A percentile compares a stretch with the other conserved stretches of the same genome.
These are phyloP conservation scores for Sistotremastrum niveocremeum DNA, from an alignment of 768 basidiomycete species.

Conservation along the genomic window DNA sequence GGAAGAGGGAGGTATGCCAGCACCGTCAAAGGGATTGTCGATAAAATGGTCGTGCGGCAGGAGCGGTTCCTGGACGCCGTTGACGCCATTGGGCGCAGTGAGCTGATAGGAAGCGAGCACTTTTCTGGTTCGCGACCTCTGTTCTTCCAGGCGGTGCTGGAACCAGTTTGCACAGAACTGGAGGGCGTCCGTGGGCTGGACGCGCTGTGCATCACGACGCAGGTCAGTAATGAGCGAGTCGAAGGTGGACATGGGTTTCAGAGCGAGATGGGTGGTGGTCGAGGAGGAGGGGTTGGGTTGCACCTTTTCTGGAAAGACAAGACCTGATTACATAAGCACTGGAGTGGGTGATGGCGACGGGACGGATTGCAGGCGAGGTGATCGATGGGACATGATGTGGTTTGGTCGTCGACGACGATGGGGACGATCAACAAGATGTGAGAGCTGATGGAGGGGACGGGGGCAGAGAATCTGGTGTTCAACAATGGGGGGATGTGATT, in stretches of 20 bases:
- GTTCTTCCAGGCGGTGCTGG: constrained; percentile 74
- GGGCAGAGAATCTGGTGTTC: too few relatives aligned
- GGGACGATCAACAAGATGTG: too few relatives aligned
- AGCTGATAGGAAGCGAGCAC: constrained; percentile 38
- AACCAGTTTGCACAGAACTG: constrained; percentile 96
- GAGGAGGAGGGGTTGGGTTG: neutral
- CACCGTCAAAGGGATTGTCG: constrained; percentile 30
- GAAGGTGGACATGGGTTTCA: constrained; percentile 51
- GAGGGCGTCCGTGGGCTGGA: constrained; percentile 79
- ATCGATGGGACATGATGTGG: too few relatives aligned
- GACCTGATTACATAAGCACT: too few relatives aligned
- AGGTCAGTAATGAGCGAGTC: constrained; percentile 73
- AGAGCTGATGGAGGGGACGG: too few relatives aligned
- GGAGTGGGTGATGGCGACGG: too few relatives aligned
- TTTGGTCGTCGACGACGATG: too few relatives aligned
- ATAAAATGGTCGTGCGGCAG: constrained; percentile 46
- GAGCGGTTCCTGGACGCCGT: neutral
- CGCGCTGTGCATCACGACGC: constrained; percentile 72
- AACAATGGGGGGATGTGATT: too few relatives aligned
- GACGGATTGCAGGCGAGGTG: too few relatives aligned
- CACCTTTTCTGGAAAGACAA: neutral
- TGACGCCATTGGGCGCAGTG: too few relatives aligned
- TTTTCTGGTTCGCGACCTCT: constrained; percentile 62
- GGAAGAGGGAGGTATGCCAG: constrained; percentile 43
- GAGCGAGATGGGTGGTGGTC: neutral